Evolutionary conservation across 2,329 filamentous ascomycete species (phyloP).

Genomic region (Cladophialophora exuberans): DNA sequence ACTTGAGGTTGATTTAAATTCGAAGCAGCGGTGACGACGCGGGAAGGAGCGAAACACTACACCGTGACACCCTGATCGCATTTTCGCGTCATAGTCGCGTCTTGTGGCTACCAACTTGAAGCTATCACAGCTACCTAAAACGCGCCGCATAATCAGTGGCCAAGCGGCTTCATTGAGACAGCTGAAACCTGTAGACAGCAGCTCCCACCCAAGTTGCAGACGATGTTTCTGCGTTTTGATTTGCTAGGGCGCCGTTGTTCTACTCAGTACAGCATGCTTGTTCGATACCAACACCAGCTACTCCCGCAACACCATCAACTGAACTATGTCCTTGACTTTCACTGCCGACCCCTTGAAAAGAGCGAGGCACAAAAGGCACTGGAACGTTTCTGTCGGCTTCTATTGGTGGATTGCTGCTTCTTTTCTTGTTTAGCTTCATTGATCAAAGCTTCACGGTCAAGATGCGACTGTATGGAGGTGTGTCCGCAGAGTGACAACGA

Average conservation of each 20-base stretch:
- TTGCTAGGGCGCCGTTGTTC: too few relatives aligned
- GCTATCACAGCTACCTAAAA: too few relatives aligned
- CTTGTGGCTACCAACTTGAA: neutral
- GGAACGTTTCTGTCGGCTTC: conserved; percentile 11
- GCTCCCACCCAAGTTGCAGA: neutral
- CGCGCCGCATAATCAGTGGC: too few relatives aligned
- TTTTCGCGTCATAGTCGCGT: conserved; percentile 7
- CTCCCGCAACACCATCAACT: too few relatives aligned
- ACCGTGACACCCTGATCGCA: neutral
- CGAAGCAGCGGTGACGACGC: neutral
- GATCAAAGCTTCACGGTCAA: conserved; percentile 19
- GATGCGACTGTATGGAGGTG: conserved; percentile 18
- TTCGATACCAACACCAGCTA: too few relatives aligned
- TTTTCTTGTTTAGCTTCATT: conserved; percentile 6
- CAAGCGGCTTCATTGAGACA: too few relatives aligned
- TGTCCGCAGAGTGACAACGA: conserved; percentile 17
- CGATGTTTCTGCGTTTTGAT: neutral
- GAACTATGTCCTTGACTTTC: neutral
- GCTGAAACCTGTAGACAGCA: too few relatives aligned
- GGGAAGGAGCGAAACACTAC: neutral
- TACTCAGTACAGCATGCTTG: too few relatives aligned
- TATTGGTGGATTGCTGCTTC: neutral
- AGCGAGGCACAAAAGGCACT: conserved; percentile 1
- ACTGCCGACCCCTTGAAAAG: neutral
- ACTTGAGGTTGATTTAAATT: neutral